Evolutionary conservation across 352 stramenopile genomes (phyloP), one percentile per base, ranked within the genome.

Genomic region (Globisporangium iwayamae): DNA sequence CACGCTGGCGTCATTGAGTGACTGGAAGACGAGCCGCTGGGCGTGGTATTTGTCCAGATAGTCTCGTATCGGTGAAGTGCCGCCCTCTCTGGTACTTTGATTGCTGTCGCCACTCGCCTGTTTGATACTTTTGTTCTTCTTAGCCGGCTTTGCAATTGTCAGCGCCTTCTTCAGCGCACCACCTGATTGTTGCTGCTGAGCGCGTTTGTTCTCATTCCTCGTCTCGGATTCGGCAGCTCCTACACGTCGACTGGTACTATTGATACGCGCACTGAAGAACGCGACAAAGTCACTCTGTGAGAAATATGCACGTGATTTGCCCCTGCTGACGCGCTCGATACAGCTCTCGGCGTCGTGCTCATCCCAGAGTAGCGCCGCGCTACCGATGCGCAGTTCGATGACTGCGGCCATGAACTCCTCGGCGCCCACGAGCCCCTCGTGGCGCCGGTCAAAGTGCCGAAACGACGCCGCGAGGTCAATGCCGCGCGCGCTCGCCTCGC

Each of bases 321-420:
- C 65, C 9, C 34, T 32, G 51, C 74, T 80, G 45, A 91, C 65
- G 34, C 47, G 38, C 20, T 64, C 43, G 18, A 91, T 63, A 53
- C 78, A 88, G 11, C 81, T 64, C 38, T 86, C 72, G 0, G 69
- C 73, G 47, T 91, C 82, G 1, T 65, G 61, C 32, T 89, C 75
- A 39, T 66, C 63, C 73, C 74, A 87, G 1, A 80, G 51, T 0
- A 39, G 46, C 22, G 54, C 62, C 0, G 57, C 13, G 18, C 14
- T 56, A 6, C 53, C 46, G 16, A 81, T 60, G 8, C 62, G 74
- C 28, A 89, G 63, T 43, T 88, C 74, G 4, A 78, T 69, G 18
- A 91, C 59, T 22, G 71, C 79, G 2, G 77, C 56, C 69, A 85
- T 77, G 63, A 90, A 71, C 59, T 83, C 71, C 41, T 85, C 76